A percentile compares a stretch with the other conserved stretches of the same genome.
Conservation (phyloP, 78 protist species). For the Dictyostelium capitatum region DNA sequence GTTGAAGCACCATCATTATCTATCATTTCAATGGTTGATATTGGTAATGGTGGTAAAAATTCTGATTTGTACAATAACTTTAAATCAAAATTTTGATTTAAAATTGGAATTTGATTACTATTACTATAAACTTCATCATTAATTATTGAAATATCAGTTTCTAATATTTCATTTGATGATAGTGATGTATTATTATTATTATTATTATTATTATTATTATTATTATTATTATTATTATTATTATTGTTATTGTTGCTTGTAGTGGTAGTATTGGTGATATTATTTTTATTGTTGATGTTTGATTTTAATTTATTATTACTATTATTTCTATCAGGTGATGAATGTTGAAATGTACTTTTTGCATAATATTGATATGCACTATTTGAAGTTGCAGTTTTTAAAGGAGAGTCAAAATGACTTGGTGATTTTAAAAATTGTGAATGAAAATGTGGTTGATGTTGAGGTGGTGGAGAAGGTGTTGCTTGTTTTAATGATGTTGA, state of each 20-base stretch:
- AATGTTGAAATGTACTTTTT: neutral
- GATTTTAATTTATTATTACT: neutral
- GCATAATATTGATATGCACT: neutral
- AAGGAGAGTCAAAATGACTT: slow-evolving; percentile 1
- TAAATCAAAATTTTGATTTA: neutral
- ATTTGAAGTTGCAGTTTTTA: slow-evolving; percentile 1
- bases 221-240: no score
- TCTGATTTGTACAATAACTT: neutral
- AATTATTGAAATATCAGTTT: neutral
- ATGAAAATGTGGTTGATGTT: neutral
- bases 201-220: neutral
- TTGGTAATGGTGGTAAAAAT: neutral
- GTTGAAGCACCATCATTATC: slow-evolving; percentile 10
- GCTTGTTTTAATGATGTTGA: neutral
- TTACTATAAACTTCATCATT: no score
- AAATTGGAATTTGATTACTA: neutral
- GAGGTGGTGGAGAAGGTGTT: neutral
- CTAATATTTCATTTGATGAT: neutral
- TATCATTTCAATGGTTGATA: neutral
- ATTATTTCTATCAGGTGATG: slow-evolving; percentile 1
- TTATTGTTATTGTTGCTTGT: neutral
- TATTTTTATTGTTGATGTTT: neutral
- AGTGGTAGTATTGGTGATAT: neutral
- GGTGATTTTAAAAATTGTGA: slow-evolving; percentile 16
- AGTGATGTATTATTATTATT: neutral